Conservation (phyloP, 2,329 filamentous ascomycete genomes). For the Endoconidiophora laricicola region DNA sequence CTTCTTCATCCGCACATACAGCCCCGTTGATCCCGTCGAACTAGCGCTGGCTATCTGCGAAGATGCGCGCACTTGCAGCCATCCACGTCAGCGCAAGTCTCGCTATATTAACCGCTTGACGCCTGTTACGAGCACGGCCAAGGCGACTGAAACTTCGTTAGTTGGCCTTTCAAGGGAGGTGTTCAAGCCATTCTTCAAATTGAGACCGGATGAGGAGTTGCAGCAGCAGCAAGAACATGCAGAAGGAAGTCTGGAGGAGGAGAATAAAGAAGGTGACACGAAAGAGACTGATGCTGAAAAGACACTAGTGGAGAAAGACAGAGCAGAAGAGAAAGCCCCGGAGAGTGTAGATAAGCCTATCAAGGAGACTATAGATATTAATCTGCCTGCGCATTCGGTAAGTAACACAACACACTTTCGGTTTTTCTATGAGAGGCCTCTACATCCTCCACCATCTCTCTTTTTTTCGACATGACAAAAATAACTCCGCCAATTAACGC, state of each 20-base stretch:
- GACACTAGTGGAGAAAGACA: neutral
- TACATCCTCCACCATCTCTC: neutral
- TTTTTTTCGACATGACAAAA: no score
- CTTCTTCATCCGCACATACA: conserved; percentile 41
- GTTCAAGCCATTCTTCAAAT: conserved; percentile 44
- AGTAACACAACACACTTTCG: conserved; percentile 16
- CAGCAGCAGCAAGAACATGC: neutral
- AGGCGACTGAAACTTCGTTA: conserved; percentile 52
- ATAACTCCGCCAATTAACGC: neutral
- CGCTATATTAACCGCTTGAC: conserved; percentile 43
- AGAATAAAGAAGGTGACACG: neutral
- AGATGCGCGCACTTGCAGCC: conserved; percentile 30
- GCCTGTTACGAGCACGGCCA: conserved; percentile 36
- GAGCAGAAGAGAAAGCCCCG: neutral
- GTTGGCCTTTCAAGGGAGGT: conserved; percentile 47
- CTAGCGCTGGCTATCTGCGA: conserved; percentile 38
- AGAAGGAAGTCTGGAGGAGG: neutral
- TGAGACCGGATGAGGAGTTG: conserved; percentile 19
- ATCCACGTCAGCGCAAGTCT: conserved; percentile 28
- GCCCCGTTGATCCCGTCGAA: conserved; percentile 37
- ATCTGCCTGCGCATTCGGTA: conserved; percentile 25
- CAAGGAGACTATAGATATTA: neutral
- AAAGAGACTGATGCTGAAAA: neutral
- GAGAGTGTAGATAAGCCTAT: neutral
- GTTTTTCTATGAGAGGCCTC: neutral